These are phyloP conservation scores for Solanum chacoense DNA, from an alignment of 305 asterid genomes.

Conservation along the genomic window DNA sequence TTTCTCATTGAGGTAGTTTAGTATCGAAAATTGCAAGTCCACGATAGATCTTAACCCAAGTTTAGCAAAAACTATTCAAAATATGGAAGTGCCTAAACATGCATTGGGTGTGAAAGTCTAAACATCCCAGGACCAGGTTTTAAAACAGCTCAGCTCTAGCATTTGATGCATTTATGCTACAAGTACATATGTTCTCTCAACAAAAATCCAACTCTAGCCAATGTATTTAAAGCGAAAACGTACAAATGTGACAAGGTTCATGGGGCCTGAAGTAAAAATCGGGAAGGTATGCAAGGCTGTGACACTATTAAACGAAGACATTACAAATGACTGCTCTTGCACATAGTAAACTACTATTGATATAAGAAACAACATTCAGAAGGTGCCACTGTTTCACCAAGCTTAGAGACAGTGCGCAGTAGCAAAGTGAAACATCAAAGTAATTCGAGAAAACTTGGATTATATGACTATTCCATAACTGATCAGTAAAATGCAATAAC, in stretches of 20 bases:
- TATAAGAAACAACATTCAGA: not conserved
- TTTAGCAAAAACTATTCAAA: not conserved
- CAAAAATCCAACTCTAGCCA: not conserved
- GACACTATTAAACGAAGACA: not conserved
- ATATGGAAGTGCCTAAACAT: not conserved
- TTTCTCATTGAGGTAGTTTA: not conserved
- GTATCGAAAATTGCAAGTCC: not conserved
- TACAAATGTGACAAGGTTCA: not conserved
- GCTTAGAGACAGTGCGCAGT: not conserved
- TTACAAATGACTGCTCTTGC: not conserved
- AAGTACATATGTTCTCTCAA: not conserved
- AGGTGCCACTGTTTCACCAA: not conserved
- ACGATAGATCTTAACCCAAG: not conserved
- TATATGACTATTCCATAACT: not conserved
- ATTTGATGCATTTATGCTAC: not conserved
- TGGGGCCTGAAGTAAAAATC: not conserved
- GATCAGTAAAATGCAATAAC: not conserved
- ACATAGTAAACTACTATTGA: not conserved
- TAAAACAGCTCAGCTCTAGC: not conserved
- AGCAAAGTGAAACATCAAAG: not conserved
- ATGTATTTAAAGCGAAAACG: not conserved
- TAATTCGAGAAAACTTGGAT: not conserved
- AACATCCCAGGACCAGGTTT: not conserved
- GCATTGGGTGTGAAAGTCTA: not conserved
- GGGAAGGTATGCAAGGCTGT: not conserved